Conservation (phyloP, 345 rosid genomes). For the Lepidium aucheri region DNA sequence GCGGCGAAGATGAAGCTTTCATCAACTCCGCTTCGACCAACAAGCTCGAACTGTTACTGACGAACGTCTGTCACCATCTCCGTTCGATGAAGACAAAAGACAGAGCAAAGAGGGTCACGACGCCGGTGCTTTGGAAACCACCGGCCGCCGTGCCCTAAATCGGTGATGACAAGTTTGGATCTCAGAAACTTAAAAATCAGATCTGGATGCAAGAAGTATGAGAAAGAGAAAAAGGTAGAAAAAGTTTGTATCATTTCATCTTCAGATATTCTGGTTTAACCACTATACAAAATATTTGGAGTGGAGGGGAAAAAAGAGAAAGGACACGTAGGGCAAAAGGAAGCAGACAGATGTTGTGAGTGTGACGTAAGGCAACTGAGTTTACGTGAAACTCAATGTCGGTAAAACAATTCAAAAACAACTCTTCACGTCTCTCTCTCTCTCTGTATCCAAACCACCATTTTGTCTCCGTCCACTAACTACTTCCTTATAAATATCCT, state of each 20-base stretch:
- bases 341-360: conserved; percentile 19
- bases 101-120: no score
- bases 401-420: conserved; percentile 17
- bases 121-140: no score
- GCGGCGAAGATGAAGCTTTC: no score
- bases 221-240: no score
- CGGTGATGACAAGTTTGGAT: no score
- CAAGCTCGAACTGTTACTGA: no score
- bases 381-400: conserved; percentile 21
- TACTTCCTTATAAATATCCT: conserved; percentile 28
- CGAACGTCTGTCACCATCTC: no score
- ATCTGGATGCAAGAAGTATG: no score
- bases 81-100: no score
- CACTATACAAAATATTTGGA: neutral
- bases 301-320: neutral
- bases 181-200: no score
- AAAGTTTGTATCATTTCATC: neutral
- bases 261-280: neutral
- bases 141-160: no score
- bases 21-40: no score
- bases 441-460: conserved; percentile 14
- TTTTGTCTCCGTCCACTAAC: conserved; percentile 11
- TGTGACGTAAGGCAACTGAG: conserved; percentile 7
- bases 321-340: conserved; percentile 6
- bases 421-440: conserved; percentile 19